Evolutionary conservation across 176 grass and related monocot genomes (phyloP), one percentile per base, ranked within the genome.

Genomic region (Triticum monococcum): DNA sequence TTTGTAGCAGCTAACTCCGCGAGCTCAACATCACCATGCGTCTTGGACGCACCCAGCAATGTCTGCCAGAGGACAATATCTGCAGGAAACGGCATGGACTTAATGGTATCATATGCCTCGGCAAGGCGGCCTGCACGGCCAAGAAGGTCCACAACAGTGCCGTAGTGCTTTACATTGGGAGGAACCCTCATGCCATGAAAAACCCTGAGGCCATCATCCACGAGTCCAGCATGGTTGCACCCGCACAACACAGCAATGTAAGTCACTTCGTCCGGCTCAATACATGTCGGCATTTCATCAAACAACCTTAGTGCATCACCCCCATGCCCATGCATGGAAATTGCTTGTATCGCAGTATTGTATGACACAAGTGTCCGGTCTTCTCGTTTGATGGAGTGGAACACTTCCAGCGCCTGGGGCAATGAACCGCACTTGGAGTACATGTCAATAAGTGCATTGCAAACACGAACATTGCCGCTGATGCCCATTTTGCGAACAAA

Each of bases 51-150:
- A 23, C 93, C 93, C 14, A 98, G 89, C 72, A 98, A 38, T 25
- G 93, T 95, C 69, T 98, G 95, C 95, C 95, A 98, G 46, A 98
- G 84, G 63, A 98, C 89, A 37, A 85, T 84, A 80, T 98, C 93
- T 5, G 95, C 80, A 48, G 83, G 77, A 64, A 92, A 95, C 17
- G 93, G 88, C 95, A 98, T 98, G 54, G 83, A 84, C 35, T 78
- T 84, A 45, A 98, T 77, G 3, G 86, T 86, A 37, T 93, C 93
- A 50, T 88, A 80, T 61, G 95, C 93, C 86, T 98, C 89, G 12
- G 45, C 48, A 12, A 98, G 88, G 41, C 88, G 89, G 18, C 95
- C 91, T 68, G 86, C 82, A 41, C 91, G 91, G 36, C 93, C 92
- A 52, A 98, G 90, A n/a, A 93, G 86, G 81, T 98, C 92, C 36